phyloP scores from a whole-genome alignment of 129 eudicot genomes.

The Solidago caesia region DNA sequence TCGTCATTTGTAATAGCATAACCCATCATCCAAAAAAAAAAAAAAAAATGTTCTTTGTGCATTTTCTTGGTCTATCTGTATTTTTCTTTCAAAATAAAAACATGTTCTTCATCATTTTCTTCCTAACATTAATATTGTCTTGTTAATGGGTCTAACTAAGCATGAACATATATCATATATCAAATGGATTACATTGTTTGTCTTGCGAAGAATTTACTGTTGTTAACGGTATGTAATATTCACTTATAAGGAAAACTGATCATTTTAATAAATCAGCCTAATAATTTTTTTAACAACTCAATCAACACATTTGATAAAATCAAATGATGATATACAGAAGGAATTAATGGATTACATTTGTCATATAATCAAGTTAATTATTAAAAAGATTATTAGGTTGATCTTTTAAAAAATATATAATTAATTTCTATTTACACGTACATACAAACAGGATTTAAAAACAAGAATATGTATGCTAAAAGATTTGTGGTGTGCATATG shows the following conservation, averaged over 20 bases:
- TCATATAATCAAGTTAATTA: background rate
- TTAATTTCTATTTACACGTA: too few relatives aligned
- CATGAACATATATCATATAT: background rate
- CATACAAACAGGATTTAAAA: too few relatives aligned
- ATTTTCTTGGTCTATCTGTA: background rate
- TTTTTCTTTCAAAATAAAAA: background rate
- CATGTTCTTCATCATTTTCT: too few relatives aligned
- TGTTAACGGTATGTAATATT: too few relatives aligned
- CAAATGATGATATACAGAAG: too few relatives aligned
- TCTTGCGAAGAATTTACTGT: background rate
- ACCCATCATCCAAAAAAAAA: too few relatives aligned
- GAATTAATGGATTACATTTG: too few relatives aligned
- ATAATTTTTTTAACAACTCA: background rate
- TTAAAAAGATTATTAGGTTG: background rate
- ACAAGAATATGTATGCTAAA: background rate
- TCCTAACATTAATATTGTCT: background rate
- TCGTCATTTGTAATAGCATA: background rate
- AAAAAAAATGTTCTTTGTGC: too few relatives aligned
- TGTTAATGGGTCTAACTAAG: background rate
- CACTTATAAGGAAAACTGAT: too few relatives aligned
- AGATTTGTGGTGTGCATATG: conserved; percentile 16
- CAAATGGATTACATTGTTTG: background rate
- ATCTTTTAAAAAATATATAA: too few relatives aligned
- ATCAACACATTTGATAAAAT: too few relatives aligned
- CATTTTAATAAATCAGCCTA: too few relatives aligned